Evolutionary conservation across 176 grass and related monocot species (phyloP).

Genomic region (Cymbopogon citratus): DNA sequence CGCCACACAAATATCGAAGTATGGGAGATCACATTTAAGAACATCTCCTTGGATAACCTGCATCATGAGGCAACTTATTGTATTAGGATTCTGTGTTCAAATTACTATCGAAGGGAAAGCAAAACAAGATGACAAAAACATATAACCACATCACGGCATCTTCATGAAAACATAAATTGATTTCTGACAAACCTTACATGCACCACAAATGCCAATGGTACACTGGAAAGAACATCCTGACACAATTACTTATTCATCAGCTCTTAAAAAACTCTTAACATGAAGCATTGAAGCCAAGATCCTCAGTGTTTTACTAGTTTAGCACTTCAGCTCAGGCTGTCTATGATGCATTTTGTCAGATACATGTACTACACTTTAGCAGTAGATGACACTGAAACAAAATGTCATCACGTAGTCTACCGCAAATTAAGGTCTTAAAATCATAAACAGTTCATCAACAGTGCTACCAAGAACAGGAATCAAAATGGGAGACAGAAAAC

Average conservation of each 20-base stretch:
- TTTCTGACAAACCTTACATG: not conserved
- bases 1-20: constrained; percentile 94
- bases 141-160: not conserved
- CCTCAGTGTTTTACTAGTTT: not conserved
- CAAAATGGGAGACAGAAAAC: not conserved
- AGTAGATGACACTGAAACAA: not conserved
- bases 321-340: not conserved
- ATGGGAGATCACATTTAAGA: constrained; percentile 86
- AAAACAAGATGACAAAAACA: not conserved
- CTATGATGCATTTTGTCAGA: not conserved
- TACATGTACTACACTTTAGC: not conserved
- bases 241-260: not conserved
- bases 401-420: not conserved
- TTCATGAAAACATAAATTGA: not conserved
- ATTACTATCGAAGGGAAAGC: not conserved
- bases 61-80: not conserved
- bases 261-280: not conserved
- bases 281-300: not conserved
- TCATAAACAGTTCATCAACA: not conserved
- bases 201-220: not conserved
- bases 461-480: not conserved
- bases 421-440: not conserved
- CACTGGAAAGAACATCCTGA: not conserved
- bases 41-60: constrained; percentile 97
- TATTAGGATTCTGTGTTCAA: not conserved